Percentiles rank a stretch among this genome's conserved stretches.
Conservation (phyloP, 2,329 filamentous ascomycete genomes). For the Penicillium sp. region DNA sequence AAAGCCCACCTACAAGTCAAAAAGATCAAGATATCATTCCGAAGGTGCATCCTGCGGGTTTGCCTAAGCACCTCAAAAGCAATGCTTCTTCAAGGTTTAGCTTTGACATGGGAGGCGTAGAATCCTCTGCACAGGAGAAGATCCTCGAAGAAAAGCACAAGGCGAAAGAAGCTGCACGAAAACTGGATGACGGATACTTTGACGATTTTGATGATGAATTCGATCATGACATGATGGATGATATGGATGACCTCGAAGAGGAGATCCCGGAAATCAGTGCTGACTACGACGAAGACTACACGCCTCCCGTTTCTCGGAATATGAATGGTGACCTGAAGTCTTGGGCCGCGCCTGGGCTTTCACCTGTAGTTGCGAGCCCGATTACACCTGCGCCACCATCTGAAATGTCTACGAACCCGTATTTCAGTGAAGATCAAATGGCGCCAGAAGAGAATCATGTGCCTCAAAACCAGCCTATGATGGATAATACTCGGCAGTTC, state of each 20-base stretch:
- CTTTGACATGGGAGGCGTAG: conserved; percentile 61
- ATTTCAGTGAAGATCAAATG: background rate
- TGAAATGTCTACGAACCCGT: background rate
- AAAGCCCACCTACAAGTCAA: conserved; percentile 6
- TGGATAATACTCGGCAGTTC: background rate
- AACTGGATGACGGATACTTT: conserved; percentile 32
- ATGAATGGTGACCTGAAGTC: conserved; percentile 26
- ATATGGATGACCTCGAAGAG: conserved; percentile 48
- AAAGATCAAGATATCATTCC: conserved; percentile 34
- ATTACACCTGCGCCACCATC: conserved; percentile 24
- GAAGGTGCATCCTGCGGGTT: conserved; percentile 30
- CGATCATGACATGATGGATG: conserved; percentile 46
- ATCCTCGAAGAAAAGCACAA: conserved; percentile 64
- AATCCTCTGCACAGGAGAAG: conserved; percentile 60
- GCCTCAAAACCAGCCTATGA: background rate
- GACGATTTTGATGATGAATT: conserved; percentile 47
- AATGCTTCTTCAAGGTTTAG: conserved; percentile 65
- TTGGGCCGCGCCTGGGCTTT: conserved; percentile 37
- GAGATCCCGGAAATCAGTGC: conserved; percentile 50
- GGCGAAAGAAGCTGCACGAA: conserved; percentile 50
- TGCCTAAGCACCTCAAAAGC: conserved; percentile 53
- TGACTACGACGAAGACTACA: conserved; percentile 41
- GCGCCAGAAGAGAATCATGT: background rate
- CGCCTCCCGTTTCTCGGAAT: conserved; percentile 26
- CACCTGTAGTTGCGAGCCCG: conserved; percentile 38